Conservation (phyloP, 768 basidiomycete genomes). For the Pleurotus sapidus region DNA sequence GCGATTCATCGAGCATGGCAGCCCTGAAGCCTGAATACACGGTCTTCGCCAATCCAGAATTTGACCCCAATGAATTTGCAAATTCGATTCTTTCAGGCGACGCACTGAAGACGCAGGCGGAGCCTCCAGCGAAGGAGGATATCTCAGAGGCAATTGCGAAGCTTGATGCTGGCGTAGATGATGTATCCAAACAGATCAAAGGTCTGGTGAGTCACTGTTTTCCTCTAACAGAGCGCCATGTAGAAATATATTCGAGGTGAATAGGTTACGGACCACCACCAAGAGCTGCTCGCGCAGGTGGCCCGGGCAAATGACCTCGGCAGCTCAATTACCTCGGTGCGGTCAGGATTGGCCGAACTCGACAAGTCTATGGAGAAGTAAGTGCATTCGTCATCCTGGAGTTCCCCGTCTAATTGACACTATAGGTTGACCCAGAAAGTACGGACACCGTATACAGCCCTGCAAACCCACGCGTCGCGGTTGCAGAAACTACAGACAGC, state of each 20-base stretch:
- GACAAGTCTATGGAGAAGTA: slow-evolving; percentile 78
- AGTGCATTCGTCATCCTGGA: slow-evolving; percentile 17
- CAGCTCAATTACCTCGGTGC: slow-evolving; percentile 64
- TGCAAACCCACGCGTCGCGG: slow-evolving; percentile 67
- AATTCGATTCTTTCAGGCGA: slow-evolving; percentile 88
- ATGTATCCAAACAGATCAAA: slow-evolving; percentile 89
- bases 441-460: slow-evolving; percentile 73
- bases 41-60: slow-evolving; percentile 69
- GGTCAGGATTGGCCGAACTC: slow-evolving; percentile 69
- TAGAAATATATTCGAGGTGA: slow-evolving; percentile 24
- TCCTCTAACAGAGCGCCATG: slow-evolving; percentile 7
- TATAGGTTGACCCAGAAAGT: slow-evolving; percentile 82
- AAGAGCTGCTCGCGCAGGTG: slow-evolving; percentile 79
- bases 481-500: slow-evolving; percentile 81
- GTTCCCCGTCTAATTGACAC: slow-evolving; percentile 16
- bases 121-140: slow-evolving; percentile 73
- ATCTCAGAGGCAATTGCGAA: slow-evolving; percentile 88
- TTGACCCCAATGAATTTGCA: slow-evolving; percentile 89
- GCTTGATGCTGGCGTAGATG: slow-evolving; percentile 84
- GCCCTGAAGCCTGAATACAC: slow-evolving; percentile 53
- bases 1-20: neutral
- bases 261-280: slow-evolving; percentile 82
- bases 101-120: slow-evolving; percentile 30
- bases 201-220: slow-evolving; percentile 54
- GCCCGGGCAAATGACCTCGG: slow-evolving; percentile 70